Base-by-base conservation (phyloP, 805 yeast species). In the Priceomyces castillae region DNA sequence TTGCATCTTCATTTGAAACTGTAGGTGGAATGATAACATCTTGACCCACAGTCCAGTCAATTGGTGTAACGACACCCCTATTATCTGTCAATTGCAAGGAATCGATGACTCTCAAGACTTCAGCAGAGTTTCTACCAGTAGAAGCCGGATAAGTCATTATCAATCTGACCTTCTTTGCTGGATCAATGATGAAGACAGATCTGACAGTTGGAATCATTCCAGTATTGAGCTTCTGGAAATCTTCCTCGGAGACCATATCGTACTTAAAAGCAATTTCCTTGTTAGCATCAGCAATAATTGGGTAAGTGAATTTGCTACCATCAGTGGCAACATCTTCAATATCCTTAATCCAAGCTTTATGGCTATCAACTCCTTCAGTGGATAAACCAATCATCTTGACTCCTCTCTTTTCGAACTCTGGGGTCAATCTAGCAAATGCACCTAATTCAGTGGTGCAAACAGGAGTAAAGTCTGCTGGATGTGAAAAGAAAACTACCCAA, bases 381-480 rank as follows among this genome's bases (percentile, higher is more conserved):
- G 86, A 80, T 46, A 84, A 69, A 30, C 88, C 89, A 58, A 84
- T 76, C 58, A 84, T 70, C 57, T 82, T 81, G 43, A 82, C 82
- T 44, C 77, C 77, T 61, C 88, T 73, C 61, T 77, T 75, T 53
- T 71, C 71, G 58, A 84, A 84, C 60, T 83, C 88, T 11, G 85
- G 84, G 58, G 82, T 80, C 58, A 84, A 69, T 58, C 79, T 77
- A 50, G 88, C 83, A 57, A 84, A 82, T 6, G 88, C 89, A 49
- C 89, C 89, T 46, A 84, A 71, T 63, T 84, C 90, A 40, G 90
- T 84, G 50, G 89, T 84, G 62, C 90, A 84, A 38, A 84, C 86
- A 28, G 90, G 90, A 16, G 90, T 84, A 71, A 80, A 83, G 61
- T 83, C 89, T 51, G 82, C 88, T 43, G 90, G 90, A 60, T 84